Conservation (phyloP, 2,329 filamentous ascomycete genomes). For the Ascomycota sp. region DNA sequence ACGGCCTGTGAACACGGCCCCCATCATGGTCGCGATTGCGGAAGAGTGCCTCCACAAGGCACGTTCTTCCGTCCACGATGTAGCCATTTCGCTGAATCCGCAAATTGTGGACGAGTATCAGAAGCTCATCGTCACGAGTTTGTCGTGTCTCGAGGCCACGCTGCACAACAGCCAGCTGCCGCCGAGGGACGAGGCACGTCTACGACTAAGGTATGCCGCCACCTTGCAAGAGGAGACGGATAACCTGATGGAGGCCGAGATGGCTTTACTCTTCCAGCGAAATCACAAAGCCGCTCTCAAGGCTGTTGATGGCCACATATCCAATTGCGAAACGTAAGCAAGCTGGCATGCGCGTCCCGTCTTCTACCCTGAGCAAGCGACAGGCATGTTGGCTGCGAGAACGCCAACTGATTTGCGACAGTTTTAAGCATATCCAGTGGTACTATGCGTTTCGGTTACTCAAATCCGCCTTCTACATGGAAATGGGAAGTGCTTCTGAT, state of each 20-base stretch:
- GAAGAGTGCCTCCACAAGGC: slow-evolving; percentile 58
- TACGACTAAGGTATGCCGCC: slow-evolving; percentile 51
- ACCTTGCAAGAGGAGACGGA: slow-evolving; percentile 58
- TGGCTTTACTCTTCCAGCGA: slow-evolving; percentile 46
- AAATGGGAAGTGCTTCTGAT: slow-evolving; percentile 39
- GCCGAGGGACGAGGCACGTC: slow-evolving; percentile 46
- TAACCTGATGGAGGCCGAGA: slow-evolving; percentile 54
- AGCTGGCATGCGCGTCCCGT: no score
- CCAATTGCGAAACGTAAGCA: slow-evolving; percentile 43
- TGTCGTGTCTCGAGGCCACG: slow-evolving; percentile 52
- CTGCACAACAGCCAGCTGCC: slow-evolving; percentile 38
- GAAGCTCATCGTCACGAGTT: slow-evolving; percentile 48
- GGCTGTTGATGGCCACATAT: slow-evolving; percentile 46
- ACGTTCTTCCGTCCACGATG: slow-evolving; percentile 29
- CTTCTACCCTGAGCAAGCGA: no score
- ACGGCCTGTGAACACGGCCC: slow-evolving; percentile 26
- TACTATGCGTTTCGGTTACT: slow-evolving; percentile 59
- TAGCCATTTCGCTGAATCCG: slow-evolving; percentile 15
- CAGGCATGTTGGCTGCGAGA: no score
- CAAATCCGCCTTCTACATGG: slow-evolving; percentile 47
- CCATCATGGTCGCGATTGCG: slow-evolving; percentile 48
- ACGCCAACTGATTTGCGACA: no score
- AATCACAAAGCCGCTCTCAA: slow-evolving; percentile 56
- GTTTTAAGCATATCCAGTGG: slow-evolving; percentile 49
- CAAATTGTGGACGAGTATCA: slow-evolving; percentile 44